These are phyloP conservation scores for Allium cepa DNA, from an alignment of 106 monocot genomes.

Conservation along the genomic window DNA sequence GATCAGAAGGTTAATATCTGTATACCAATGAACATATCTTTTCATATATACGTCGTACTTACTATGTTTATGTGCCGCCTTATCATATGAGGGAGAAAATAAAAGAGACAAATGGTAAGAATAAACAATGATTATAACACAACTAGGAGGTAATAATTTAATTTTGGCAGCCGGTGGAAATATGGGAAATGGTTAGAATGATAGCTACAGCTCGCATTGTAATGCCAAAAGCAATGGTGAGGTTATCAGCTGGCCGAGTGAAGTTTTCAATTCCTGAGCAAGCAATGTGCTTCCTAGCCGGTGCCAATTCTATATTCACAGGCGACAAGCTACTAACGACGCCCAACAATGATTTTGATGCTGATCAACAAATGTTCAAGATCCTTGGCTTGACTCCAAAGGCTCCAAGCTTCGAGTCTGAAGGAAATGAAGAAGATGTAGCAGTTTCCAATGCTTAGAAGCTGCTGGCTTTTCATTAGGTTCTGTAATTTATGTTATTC, in stretches of 20 bases:
- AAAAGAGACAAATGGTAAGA: too few relatives aligned
- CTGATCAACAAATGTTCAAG: conserved; percentile 90
- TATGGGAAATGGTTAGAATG: conserved; percentile 99
- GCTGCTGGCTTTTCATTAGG: too few relatives aligned
- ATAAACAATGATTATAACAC: too few relatives aligned
- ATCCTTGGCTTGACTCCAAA: conserved; percentile 80
- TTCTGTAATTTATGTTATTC: too few relatives aligned
- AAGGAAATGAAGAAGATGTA: conserved; percentile 16
- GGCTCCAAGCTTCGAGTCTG: conserved; percentile 51
- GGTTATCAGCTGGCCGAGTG: conserved; percentile 88
- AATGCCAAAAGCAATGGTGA: conserved; percentile 96
- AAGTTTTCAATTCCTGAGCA: conserved; percentile 91
- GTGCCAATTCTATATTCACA: conserved; percentile 95
- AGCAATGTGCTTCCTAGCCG: conserved; percentile 88
- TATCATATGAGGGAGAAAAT: too few relatives aligned
- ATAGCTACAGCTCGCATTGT: conserved; percentile 88
- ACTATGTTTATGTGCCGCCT: too few relatives aligned
- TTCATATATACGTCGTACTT: too few relatives aligned
- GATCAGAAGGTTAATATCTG: conserved; percentile 81
- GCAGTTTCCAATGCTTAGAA: conserved; percentile 29
- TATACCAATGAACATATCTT: too few relatives aligned
- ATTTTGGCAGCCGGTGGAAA: conserved; percentile 53
- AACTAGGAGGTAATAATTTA: not conserved
- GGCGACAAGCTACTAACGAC: conserved; percentile 93
- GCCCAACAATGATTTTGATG: conserved; percentile 79